These are phyloP conservation scores for Orbilia oligospora DNA, from an alignment of 2,329 filamentous ascomycete genomes.

Conservation along the genomic window DNA sequence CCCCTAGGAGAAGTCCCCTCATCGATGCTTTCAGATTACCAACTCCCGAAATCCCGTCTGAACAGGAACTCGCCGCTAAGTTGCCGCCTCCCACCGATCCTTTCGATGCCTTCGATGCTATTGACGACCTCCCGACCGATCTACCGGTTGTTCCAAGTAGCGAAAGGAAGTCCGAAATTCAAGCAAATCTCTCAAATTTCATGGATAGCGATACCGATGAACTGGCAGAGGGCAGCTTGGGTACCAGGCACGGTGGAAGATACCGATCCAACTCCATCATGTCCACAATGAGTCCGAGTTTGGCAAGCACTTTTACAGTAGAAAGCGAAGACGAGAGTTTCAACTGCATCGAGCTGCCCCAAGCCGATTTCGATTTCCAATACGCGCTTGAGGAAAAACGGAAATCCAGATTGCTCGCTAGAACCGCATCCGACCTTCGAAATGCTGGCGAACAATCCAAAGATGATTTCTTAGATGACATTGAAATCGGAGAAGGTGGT, in stretches of 20 bases:
- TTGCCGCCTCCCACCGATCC: conserved; percentile 66
- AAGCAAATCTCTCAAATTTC: conserved; percentile 74
- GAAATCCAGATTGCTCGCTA: conserved; percentile 47
- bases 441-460: conserved; percentile 65
- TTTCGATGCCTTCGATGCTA: conserved; percentile 81
- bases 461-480: conserved; percentile 86
- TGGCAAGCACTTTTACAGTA: conserved; percentile 88
- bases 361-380: conserved; percentile 85
- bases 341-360: conserved; percentile 87
- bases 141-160: conserved; percentile 68
- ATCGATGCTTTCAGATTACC: conserved; percentile 55
- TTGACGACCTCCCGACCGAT: conserved; percentile 71
- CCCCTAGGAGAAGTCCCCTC: conserved; percentile 42
- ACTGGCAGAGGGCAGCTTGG: conserved; percentile 89
- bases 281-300: conserved; percentile 90
- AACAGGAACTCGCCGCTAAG: conserved; percentile 50
- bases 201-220: conserved; percentile 83
- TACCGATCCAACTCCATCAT: conserved; percentile 73
- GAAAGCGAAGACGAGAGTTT: conserved; percentile 89
- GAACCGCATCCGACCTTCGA: conserved; percentile 65
- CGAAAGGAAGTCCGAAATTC: conserved; percentile 75
- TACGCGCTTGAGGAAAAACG: conserved; percentile 77
- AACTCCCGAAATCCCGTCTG: conserved; percentile 52
- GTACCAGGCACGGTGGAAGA: conserved; percentile 85
- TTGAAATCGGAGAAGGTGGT: conserved; percentile 86